Evolutionary conservation across 2,329 filamentous ascomycete genomes (phyloP).

Genomic region (Pseudogymnoascus sp.): DNA sequence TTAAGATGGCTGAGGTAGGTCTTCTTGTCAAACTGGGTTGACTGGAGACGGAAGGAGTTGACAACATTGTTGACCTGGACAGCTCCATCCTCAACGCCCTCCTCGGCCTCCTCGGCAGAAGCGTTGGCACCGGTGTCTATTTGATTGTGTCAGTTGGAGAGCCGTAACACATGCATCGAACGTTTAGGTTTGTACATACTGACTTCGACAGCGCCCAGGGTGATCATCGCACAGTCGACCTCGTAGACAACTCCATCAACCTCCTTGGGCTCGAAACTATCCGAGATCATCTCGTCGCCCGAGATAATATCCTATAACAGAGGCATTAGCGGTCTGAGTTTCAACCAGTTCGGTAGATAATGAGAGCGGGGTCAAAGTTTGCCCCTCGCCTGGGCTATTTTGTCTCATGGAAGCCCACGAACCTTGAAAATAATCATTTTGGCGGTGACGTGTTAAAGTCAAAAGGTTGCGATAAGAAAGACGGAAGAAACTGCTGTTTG

Average conservation of each 20-base stretch:
- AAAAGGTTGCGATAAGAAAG: slow-evolving; percentile 13
- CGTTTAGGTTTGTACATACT: slow-evolving; percentile 40
- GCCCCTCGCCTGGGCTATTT: not conserved
- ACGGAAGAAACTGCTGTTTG: slow-evolving; percentile 16
- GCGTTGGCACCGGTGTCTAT: slow-evolving; percentile 90
- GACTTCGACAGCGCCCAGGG: slow-evolving; percentile 66
- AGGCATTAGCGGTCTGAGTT: slow-evolving; percentile 15
- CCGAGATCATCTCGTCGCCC: slow-evolving; percentile 93
- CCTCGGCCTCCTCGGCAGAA: slow-evolving; percentile 83
- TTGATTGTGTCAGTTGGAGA: slow-evolving; percentile 18
- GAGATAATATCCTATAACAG: slow-evolving; percentile 70
- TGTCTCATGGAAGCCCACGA: slow-evolving; percentile 17
- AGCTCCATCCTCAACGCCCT: slow-evolving; percentile 62
- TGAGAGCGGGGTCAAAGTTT: slow-evolving; percentile 15
- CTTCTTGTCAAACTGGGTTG: slow-evolving; percentile 82
- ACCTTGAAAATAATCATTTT: slow-evolving; percentile 73
- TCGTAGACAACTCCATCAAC: slow-evolving; percentile 79
- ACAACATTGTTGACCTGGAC: slow-evolving; percentile 88
- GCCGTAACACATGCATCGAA: not conserved
- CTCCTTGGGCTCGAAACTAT: slow-evolving; percentile 81
- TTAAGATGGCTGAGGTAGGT: slow-evolving; percentile 77
- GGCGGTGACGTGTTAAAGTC: slow-evolving; percentile 34
- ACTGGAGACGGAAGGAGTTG: slow-evolving; percentile 82
- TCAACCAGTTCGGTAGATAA: slow-evolving; percentile 15
- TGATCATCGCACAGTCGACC: slow-evolving; percentile 87